Percentiles rank a stretch among this genome's conserved stretches.
Evolutionary conservation across 768 basidiomycete species (phyloP).

Genomic region (Amanita subjunquillea): DNA sequence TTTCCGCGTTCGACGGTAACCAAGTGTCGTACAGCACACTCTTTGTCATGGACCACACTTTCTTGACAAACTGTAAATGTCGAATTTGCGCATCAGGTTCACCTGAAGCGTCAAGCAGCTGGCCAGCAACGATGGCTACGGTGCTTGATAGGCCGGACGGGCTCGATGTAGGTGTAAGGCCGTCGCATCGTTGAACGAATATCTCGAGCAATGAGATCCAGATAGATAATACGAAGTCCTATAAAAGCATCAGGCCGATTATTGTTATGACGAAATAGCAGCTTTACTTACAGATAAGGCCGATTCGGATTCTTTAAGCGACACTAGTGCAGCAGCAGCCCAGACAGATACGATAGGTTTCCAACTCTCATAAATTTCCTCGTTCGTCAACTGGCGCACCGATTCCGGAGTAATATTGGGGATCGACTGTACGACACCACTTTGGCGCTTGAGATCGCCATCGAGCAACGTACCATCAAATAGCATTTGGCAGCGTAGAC

Average conservation of each 20-base stretch:
- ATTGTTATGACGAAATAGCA: no score
- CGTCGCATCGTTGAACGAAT: conserved; percentile 1
- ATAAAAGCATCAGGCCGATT: neutral
- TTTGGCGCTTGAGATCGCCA: neutral
- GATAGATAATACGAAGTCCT: neutral
- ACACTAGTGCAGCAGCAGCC: conserved; percentile 1
- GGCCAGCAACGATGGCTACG: conserved; percentile 23
- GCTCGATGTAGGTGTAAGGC: conserved; percentile 1
- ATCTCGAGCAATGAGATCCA: conserved; percentile 3
- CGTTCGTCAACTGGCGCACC: conserved; percentile 14
- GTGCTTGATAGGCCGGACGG: conserved; percentile 20
- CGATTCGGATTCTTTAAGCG: neutral
- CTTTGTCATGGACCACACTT: conserved; percentile 43
- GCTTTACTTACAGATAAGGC: neutral
- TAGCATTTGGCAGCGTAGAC: neutral
- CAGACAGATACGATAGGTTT: conserved; percentile 12
- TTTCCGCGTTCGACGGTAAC: conserved; percentile 34
- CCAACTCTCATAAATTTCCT: conserved; percentile 17
- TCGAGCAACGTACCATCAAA: conserved; percentile 9
- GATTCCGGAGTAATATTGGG: conserved; percentile 2
- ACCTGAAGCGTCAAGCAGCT: conserved; percentile 21
- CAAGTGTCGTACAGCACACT: conserved; percentile 31
- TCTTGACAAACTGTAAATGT: conserved; percentile 28
- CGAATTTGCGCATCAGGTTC: conserved; percentile 19
- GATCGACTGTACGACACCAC: neutral